phyloP scores from a whole-genome alignment of 2,329 filamentous ascomycete genomes.

The Falciphora oryzae region DNA sequence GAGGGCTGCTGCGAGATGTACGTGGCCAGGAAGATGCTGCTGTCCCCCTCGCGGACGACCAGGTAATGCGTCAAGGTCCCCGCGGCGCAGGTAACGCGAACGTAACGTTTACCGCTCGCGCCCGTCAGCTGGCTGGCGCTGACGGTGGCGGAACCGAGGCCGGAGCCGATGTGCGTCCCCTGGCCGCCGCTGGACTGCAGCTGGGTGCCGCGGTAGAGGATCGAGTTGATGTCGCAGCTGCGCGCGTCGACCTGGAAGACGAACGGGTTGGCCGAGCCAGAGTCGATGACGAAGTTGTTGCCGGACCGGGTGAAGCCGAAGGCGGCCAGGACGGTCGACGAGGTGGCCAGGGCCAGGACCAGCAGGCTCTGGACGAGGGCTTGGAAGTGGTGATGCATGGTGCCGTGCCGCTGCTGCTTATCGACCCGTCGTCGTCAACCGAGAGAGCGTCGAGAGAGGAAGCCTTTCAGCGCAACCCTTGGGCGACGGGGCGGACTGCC shows the following conservation, averaged over 20 bases:
- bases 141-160: constrained; percentile 53
- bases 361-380: constrained; percentile 1
- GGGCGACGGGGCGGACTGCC: neutral
- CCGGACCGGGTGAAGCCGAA: constrained; percentile 36
- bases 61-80: constrained; percentile 59
- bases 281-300: constrained; percentile 39
- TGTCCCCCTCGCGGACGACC: constrained; percentile 54
- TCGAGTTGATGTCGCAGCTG: constrained; percentile 59
- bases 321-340: constrained; percentile 27
- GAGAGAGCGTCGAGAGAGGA: neutral
- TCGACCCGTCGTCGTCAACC: neutral
- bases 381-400: neutral
- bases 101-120: constrained; percentile 31
- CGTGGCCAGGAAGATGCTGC: constrained; percentile 56
- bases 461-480: neutral
- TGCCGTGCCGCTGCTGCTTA: neutral
- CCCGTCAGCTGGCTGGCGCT: constrained; percentile 20
- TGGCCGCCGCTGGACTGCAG: constrained; percentile 46
- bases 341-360: neutral
- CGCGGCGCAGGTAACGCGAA: constrained; percentile 57
- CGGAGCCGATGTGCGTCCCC: constrained; percentile 52
- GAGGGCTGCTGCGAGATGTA: constrained; percentile 51
- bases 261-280: constrained; percentile 42
- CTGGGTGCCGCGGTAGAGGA: constrained; percentile 53
- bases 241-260: constrained; percentile 44